Base-by-base conservation (phyloP, 164 flowering plant species). In the Aristolochia fimbriata region DNA sequence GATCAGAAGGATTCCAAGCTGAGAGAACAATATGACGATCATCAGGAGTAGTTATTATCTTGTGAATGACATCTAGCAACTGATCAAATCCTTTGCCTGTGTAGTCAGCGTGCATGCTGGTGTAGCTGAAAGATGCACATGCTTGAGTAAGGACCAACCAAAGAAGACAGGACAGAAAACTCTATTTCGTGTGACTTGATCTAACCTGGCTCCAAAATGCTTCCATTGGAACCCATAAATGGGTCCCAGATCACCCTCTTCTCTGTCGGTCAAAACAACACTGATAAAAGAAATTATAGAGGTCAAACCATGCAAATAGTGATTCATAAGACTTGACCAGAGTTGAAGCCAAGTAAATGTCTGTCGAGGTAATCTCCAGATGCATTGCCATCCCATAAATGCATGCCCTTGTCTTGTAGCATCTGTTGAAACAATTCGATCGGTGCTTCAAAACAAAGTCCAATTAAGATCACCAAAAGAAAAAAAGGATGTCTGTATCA, bases 151-250 rank as follows among this genome's bases (percentile, higher is more conserved):
- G 52, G 43, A 57, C 37, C 67, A 53, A 17, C 50, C 27, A 65
- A 62, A 45, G 46, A 16, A 9, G 48, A 16, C 25, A 48, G 43
- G 20, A 30, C 51, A 48, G 57, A 21, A 15, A 6, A 31, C 3
- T 31, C 31, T 30, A 25, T 10, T n/a, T 37, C 51, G 24, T 23
- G 16, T 24, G 30, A 4, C 16, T 16, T n/a, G 33, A 49, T 63
- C 77, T 25, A 52, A 92, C 98, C 83, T 87, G 51, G 98, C 98
- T 62, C 97, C 98, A 75, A 84, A 89, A 68, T 92, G 97, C 65
- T 96, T 74, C 98, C 98, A 87, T 72, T 89, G 97, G 53, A 92
- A 92, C 25, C 96, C 98, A 77, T 88, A 91, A n/a, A 91, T 70
- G 41, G 96, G 98, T 62, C 98, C 98, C 55, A 91, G 72, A 71